phyloP scores from a whole-genome alignment of 2,329 filamentous ascomycete genomes.

The Mycogone perniciosa region DNA sequence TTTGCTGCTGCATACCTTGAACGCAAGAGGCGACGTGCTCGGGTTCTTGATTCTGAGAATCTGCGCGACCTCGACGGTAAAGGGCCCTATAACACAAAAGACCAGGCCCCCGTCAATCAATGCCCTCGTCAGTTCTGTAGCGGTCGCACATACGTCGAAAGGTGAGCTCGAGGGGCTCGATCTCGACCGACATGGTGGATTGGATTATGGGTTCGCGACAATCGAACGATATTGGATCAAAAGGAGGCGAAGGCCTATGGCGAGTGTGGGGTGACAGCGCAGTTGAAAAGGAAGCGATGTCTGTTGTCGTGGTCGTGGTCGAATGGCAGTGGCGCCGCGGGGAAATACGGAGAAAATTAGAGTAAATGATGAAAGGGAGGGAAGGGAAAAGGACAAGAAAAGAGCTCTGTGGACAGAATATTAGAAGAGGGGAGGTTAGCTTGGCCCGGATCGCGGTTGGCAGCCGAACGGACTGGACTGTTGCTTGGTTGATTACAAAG shows the following conservation, averaged over 20 bases:
- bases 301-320: slow-evolving; percentile 7
- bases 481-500: no score
- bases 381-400: background rate
- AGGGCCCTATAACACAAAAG: slow-evolving; percentile 47
- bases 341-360: slow-evolving; percentile 7
- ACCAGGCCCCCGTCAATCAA: slow-evolving; percentile 8
- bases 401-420: no score
- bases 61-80: slow-evolving; percentile 60
- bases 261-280: background rate
- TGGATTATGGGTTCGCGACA: slow-evolving; percentile 3
- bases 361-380: background rate
- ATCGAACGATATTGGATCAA: background rate
- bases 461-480: no score
- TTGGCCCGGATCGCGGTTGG: no score
- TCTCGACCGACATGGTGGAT: slow-evolving; percentile 81
- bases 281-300: background rate
- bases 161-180: slow-evolving; percentile 83
- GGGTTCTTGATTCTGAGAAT: slow-evolving; percentile 59
- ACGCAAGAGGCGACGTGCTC: slow-evolving; percentile 56
- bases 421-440: no score
- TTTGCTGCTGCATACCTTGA: slow-evolving; percentile 50
- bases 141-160: slow-evolving; percentile 70
- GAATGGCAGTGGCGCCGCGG: slow-evolving; percentile 5
- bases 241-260: background rate
- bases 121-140: slow-evolving; percentile 1